phyloP scores from a whole-genome alignment of 1,284 basidiomycete species.

The Trametes hirsuta region DNA sequence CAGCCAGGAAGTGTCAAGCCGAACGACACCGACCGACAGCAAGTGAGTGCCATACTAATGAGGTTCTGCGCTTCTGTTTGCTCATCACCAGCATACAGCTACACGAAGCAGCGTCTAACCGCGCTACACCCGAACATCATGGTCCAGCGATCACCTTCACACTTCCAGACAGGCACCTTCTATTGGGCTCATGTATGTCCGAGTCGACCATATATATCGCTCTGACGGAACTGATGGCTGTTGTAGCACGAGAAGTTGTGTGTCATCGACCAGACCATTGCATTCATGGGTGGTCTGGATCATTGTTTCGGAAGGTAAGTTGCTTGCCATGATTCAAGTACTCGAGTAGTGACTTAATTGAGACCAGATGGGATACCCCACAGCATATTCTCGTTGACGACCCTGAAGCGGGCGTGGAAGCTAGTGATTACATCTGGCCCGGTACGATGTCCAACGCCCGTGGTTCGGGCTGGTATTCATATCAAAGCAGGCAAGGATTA shows the following conservation, averaged over 20 bases:
- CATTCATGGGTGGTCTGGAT: constrained; percentile 98
- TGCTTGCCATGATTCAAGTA: not conserved
- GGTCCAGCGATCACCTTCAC: constrained; percentile 96
- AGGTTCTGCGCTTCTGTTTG: constrained; percentile 17
- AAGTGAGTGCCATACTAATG: constrained; percentile 51
- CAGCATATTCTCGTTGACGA: constrained; percentile 93
- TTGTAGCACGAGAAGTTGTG: constrained; percentile 95
- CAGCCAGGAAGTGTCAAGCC: constrained; percentile 96
- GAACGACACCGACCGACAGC: constrained; percentile 93
- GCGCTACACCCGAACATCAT: constrained; percentile 92
- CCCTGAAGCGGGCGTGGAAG: constrained; percentile 59
- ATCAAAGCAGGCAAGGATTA: constrained; percentile 81
- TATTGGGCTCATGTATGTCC: constrained; percentile 90
- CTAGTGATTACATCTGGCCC: constrained; percentile 78
- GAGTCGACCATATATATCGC: not conserved
- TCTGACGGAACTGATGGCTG: constrained; percentile 1
- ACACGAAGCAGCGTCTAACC: constrained; percentile 89
- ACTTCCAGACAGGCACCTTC: constrained; percentile 97
- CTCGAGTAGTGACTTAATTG: not conserved
- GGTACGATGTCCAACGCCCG: constrained; percentile 46
- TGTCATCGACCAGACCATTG: constrained; percentile 96
- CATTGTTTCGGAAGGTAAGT: constrained; percentile 84
- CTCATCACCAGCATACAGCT: constrained; percentile 47
- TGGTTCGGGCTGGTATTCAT: not conserved
- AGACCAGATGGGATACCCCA: constrained; percentile 88